A percentile compares a stretch with the other conserved stretches of the same genome.
phyloP scores from a whole-genome alignment of 2,329 filamentous ascomycete species.

The Stemphylium lycopersici region DNA sequence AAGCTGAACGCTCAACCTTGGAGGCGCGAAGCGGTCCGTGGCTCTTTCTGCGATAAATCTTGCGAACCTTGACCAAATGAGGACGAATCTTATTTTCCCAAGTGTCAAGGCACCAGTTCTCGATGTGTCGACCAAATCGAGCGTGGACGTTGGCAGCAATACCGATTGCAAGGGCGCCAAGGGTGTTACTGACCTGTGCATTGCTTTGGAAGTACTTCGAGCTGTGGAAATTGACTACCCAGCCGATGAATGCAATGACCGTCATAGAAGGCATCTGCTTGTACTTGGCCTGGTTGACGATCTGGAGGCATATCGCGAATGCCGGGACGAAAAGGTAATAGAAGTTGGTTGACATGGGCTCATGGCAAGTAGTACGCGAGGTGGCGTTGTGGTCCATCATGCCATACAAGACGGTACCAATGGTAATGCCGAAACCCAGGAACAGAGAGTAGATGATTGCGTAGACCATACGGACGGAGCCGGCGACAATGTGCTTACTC shows the following conservation, averaged over 20 bases:
- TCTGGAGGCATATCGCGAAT: slow-evolving; percentile 74
- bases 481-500: slow-evolving; percentile 56
- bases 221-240: slow-evolving; percentile 76
- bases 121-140: slow-evolving; percentile 64
- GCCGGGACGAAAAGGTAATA: slow-evolving; percentile 75
- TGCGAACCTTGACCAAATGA: slow-evolving; percentile 36
- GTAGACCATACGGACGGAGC: slow-evolving; percentile 59
- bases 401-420: slow-evolving; percentile 57
- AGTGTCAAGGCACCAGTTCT: slow-evolving; percentile 62
- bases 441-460: slow-evolving; percentile 61
- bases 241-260: slow-evolving; percentile 74
- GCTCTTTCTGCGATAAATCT: slow-evolving; percentile 29
- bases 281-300: slow-evolving; percentile 84
- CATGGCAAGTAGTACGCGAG: slow-evolving; percentile 51
- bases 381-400: slow-evolving; percentile 56
- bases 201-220: slow-evolving; percentile 70
- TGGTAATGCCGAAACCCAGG: slow-evolving; percentile 59
- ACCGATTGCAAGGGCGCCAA: slow-evolving; percentile 78
- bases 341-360: slow-evolving; percentile 59
- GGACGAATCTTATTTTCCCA: slow-evolving; percentile 60
- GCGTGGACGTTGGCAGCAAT: slow-evolving; percentile 81
- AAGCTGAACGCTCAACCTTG: slow-evolving; percentile 29
- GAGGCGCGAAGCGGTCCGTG: slow-evolving; percentile 22
- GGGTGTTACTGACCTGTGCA: slow-evolving; percentile 76
- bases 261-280: slow-evolving; percentile 79